phyloP scores from a whole-genome alignment of 2,329 filamentous ascomycete genomes.

The Colletotrichum sp. region DNA sequence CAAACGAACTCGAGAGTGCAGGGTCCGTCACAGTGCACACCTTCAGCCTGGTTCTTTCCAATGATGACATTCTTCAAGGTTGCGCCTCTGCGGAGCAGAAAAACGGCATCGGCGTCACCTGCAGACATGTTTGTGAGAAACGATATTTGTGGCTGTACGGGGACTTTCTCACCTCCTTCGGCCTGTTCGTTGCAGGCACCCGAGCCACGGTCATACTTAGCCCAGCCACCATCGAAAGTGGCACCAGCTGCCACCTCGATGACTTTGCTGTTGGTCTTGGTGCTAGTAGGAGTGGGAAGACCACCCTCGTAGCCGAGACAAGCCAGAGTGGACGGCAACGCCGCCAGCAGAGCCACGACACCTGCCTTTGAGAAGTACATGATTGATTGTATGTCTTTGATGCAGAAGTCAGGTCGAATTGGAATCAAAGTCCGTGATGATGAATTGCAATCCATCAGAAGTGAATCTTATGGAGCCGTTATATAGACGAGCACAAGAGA shows the following conservation, averaged over 20 bases:
- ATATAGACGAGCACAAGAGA: neutral
- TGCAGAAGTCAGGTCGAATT: neutral
- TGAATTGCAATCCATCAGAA: neutral
- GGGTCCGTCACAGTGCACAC: slow-evolving; percentile 49
- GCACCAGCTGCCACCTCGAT: slow-evolving; percentile 35
- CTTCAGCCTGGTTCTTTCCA: slow-evolving; percentile 48
- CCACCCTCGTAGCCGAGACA: slow-evolving; percentile 32
- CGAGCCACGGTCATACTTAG: slow-evolving; percentile 39
- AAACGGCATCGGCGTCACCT: slow-evolving; percentile 47
- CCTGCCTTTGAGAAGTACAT: slow-evolving; percentile 1
- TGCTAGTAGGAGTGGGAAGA: slow-evolving; percentile 29
- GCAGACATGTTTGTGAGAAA: neutral
- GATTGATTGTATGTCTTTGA: neutral
- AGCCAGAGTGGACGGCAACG: slow-evolving; percentile 25
- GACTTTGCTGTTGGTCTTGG: slow-evolving; percentile 31
- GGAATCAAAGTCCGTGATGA: neutral
- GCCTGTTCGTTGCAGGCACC: slow-evolving; percentile 41
- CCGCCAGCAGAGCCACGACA: neutral
- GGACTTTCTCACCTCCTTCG: slow-evolving; percentile 36
- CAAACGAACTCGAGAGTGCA: slow-evolving; percentile 51
- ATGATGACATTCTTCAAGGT: slow-evolving; percentile 53
- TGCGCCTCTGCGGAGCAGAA: slow-evolving; percentile 44
- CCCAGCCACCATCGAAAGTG: slow-evolving; percentile 36
- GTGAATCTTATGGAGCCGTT: neutral
- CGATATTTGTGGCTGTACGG: neutral